These are phyloP conservation scores for Murraya koenigii DNA, from an alignment of 345 rosid species.

Conservation along the genomic window DNA sequence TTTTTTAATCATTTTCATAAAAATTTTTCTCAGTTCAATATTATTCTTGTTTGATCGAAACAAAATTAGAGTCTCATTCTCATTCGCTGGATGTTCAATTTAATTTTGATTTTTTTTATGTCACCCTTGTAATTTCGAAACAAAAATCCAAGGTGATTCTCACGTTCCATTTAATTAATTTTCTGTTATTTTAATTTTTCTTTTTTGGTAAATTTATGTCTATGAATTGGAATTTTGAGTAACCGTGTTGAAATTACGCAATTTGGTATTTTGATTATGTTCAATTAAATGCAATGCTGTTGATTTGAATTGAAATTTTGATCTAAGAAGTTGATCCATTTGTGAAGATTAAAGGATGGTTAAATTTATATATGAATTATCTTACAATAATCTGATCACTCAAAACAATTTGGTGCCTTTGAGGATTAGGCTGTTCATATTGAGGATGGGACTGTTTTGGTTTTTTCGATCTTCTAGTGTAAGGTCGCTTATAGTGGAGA, in stretches of 20 bases:
- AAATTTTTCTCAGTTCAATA: neutral
- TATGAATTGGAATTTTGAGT: neutral
- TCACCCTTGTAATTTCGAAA: neutral
- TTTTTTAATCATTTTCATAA: neutral
- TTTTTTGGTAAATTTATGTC: neutral
- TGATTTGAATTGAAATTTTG: neutral
- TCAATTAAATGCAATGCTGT: neutral
- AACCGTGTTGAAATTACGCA: neutral
- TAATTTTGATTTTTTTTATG: neutral
- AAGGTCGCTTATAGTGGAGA: neutral
- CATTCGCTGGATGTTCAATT: neutral
- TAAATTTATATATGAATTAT: neutral
- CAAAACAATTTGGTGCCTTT: neutral
- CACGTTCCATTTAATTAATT: neutral
- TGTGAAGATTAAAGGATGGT: neutral
- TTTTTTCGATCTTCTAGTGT: neutral
- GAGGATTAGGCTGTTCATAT: neutral
- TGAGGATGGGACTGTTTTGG: neutral
- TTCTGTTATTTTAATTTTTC: neutral
- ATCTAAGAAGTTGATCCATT: neutral
- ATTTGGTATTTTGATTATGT: neutral
- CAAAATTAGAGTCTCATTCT: neutral
- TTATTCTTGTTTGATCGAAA: neutral
- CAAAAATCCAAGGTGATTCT: constrained; percentile 9
- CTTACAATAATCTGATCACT: neutral